Evolutionary conservation across 2,329 filamentous ascomycete genomes (phyloP), one percentile per base, ranked within the genome.

Genomic region (Cryphonectria carpinicola): DNA sequence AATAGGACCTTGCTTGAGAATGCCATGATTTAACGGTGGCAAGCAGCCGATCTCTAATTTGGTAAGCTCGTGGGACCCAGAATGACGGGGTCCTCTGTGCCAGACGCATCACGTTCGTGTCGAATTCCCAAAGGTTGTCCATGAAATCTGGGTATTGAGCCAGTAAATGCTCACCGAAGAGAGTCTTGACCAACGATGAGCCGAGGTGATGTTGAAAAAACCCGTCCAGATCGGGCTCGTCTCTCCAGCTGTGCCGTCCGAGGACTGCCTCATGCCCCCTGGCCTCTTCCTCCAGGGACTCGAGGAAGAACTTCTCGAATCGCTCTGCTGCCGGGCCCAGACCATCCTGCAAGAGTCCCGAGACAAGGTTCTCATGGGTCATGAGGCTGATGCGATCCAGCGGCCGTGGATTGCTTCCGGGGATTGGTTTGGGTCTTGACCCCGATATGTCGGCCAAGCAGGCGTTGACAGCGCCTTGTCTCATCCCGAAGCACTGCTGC

Each of bases 181-280:
- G 49, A 25, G 49, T 54, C n/a, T n/a, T 54, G 49, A 54, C 49
- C 49, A 54, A 54, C 49, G 49, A 54, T 54, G 49, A n/a, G 22
- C 49, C n/a, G 22, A 54, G 49, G 49, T 54, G 49, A 54, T 54
- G 49, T 54, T 54, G 49, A 19, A 54, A 54, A 54, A 54, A 54
- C 22, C 19, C 22, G 22, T 54, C 49, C 22, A 54, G n/a, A 25
- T 54, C 49, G 19, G 49, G 49, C 49, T 54, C 49, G 19, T 54
- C 49, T 54, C 49, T 54, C 49, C 49, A 54, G 49, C 49, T 3
- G 22, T 54, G 49, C n/a, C 49, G 49, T 54, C 49, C n/a, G n/a
- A 54, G 49, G n/a, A 54, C n/a, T 13, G 49, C 22, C n/a, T 54
- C 49, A 54, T 54, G 17, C 5, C n/a, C 49, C 49, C 8, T 19